These are phyloP conservation scores for Apiotrichum mycotoxinovorans DNA, from an alignment of 1,284 basidiomycete genomes.

Conservation along the genomic window DNA sequence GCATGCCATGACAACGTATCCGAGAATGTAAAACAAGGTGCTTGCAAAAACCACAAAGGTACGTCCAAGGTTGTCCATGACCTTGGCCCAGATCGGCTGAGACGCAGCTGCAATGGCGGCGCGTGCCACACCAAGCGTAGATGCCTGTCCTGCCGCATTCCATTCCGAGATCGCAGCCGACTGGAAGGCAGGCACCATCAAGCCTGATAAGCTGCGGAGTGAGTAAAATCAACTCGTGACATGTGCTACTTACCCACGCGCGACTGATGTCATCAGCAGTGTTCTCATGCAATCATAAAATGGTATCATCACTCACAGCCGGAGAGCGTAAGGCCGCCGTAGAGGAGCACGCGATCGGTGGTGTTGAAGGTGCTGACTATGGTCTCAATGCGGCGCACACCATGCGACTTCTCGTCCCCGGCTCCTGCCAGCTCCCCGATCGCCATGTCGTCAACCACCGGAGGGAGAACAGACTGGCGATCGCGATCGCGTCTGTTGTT, in stretches of 20 bases:
- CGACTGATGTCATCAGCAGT: slow-evolving; percentile 5
- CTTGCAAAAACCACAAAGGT: slow-evolving; percentile 54
- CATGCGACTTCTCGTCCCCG: slow-evolving; percentile 10
- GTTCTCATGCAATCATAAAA: no score
- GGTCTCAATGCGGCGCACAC: slow-evolving; percentile 13
- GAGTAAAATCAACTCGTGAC: no score
- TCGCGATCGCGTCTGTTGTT: no score
- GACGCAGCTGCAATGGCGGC: slow-evolving; percentile 59
- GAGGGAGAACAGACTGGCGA: no score
- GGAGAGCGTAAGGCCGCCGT: slow-evolving; percentile 46
- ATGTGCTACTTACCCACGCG: slow-evolving; percentile 5
- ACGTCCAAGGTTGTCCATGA: slow-evolving; percentile 63
- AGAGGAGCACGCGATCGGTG: slow-evolving; percentile 23
- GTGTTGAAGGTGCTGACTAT: slow-evolving; percentile 4
- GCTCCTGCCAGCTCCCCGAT: no score
- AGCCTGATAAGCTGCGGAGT: neutral
- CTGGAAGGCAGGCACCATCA: slow-evolving; percentile 9
- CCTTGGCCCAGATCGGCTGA: slow-evolving; percentile 75
- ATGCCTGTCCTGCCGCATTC: slow-evolving; percentile 5
- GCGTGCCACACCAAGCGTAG: slow-evolving; percentile 10
- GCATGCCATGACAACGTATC: slow-evolving; percentile 36
- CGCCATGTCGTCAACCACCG: no score
- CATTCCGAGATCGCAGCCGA: slow-evolving; percentile 4
- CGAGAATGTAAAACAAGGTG: slow-evolving; percentile 36
- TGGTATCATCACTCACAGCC: slow-evolving; percentile 31